phyloP scores from a whole-genome alignment of 2,329 filamentous ascomycete genomes.

The Verticillium isaacii region DNA sequence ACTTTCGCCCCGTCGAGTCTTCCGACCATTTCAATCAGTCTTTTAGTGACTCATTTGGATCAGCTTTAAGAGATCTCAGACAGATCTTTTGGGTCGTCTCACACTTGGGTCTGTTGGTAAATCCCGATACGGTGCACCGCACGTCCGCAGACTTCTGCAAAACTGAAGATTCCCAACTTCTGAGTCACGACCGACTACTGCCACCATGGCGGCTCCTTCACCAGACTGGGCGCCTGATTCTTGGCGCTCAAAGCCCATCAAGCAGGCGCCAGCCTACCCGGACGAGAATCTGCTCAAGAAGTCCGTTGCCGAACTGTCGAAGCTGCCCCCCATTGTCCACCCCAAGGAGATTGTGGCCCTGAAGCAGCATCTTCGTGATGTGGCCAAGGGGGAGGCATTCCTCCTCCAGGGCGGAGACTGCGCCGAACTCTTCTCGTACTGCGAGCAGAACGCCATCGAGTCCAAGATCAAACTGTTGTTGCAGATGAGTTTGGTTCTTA shows the following conservation, averaged over 20 bases:
- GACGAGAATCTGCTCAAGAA: slow-evolving; percentile 54
- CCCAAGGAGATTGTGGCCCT: slow-evolving; percentile 76
- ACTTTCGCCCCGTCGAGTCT: background rate
- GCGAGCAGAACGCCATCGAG: slow-evolving; percentile 82
- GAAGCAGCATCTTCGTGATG: slow-evolving; percentile 74
- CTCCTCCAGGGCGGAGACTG: slow-evolving; percentile 95
- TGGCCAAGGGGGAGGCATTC: slow-evolving; percentile 86
- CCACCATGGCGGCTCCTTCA: background rate
- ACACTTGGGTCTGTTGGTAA: background rate
- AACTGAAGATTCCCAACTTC: background rate
- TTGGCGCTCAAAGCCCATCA: slow-evolving; percentile 75
- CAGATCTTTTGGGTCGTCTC: too few relatives aligned
- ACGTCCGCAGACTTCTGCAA: background rate
- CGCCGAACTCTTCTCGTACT: slow-evolving; percentile 96
- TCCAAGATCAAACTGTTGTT: slow-evolving; percentile 94
- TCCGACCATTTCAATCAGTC: background rate
- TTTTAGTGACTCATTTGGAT: background rate
- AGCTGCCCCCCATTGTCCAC: slow-evolving; percentile 73
- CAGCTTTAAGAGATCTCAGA: background rate
- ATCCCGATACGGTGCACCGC: background rate
- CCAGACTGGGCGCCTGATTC: slow-evolving; percentile 55
- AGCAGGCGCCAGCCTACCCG: slow-evolving; percentile 68
- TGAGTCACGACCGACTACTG: background rate
- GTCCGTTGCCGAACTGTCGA: slow-evolving; percentile 59
- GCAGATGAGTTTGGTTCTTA: slow-evolving; percentile 94